Evolutionary conservation across 2,329 filamentous ascomycete genomes (phyloP), one percentile per base, ranked within the genome.

Genomic region (Leptographium wingfieldii): DNA sequence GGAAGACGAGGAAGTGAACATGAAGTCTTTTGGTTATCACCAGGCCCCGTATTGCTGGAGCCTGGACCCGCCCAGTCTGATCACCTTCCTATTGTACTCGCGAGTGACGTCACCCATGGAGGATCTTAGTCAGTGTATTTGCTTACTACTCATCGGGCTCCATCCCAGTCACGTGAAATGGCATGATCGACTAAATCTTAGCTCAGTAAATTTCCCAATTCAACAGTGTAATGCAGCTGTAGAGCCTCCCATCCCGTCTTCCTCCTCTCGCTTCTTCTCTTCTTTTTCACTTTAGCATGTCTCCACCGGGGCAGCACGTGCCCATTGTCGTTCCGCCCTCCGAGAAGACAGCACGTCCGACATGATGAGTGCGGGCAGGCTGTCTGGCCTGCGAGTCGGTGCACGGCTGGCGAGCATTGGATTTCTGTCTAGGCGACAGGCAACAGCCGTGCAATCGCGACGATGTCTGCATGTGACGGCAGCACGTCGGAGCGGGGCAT

Each of bases 401-500:
- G 31, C 31, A 5, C 31, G 31, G 6, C 43, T 48, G 43, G 33
- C 33, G 33, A 35, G 33, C 33, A 5, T 3, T 6, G 12, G 16
- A 2, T 12, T 14, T 40, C 12, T 3, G 38, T 12, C 12, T 2
- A 40, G 14, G 7, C 31, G 33, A 35, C 33, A n/a, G 43, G 22
- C 43, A n/a, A 22, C 9, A 7, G 19, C 19, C 43, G n/a, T 22
- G 43, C 40, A 2, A 22, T n/a, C 12, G 16, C 14, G 27, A 5
- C 25, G 49, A 5, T 7, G 25, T 40, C 38, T 72, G 29, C 68
- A 69, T 57, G 62, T 64, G 16, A 55, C 65, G 1, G 19, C 65
- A 2, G 63, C 63, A 5, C 65, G 62, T 5, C 66, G 68, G 59
- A 69, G 71, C 63, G 74, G 73, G 40, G 80, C 83, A 1, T 89